Conservation (phyloP, 2,329 filamentous ascomycete genomes). For the Nemania diffusa region DNA sequence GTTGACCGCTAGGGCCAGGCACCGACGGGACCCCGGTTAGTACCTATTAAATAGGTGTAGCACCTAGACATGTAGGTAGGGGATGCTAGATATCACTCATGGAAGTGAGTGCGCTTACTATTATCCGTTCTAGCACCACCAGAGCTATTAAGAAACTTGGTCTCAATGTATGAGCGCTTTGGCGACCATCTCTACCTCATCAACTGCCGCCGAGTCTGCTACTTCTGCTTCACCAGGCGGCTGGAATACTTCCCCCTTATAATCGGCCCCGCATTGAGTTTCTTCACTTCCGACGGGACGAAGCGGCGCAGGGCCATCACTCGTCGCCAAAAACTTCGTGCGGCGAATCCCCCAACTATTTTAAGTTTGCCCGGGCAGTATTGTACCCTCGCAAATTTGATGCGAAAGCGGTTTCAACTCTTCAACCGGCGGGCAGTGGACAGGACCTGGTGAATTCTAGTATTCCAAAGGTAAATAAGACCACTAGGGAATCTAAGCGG, state of each 20-base stretch:
- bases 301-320: slow-evolving; percentile 6
- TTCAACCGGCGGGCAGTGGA: slow-evolving; percentile 1
- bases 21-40: too few species aligned
- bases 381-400: slow-evolving; percentile 3
- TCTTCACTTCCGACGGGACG: not conserved
- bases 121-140: too few species aligned
- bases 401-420: slow-evolving; percentile 14
- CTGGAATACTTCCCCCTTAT: slow-evolving; percentile 15
- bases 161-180: too few species aligned
- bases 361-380: slow-evolving; percentile 15
- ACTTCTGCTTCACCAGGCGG: slow-evolving; percentile 10
- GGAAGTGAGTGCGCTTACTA: too few species aligned
- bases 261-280: not conserved
- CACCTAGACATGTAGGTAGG: too few species aligned
- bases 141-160: too few species aligned
- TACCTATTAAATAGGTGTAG: too few species aligned
- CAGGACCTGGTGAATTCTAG: not conserved
- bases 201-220: slow-evolving; percentile 13
- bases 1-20: too few species aligned
- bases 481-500: slow-evolving; percentile 13
- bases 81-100: too few species aligned
- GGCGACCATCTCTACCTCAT: slow-evolving; percentile 23
- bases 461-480: slow-evolving; percentile 11
- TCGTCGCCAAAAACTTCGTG: slow-evolving; percentile 7
- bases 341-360: slow-evolving; percentile 5